phyloP scores from a whole-genome alignment of 148 eudicot genomes.

The Rheum nobile region DNA sequence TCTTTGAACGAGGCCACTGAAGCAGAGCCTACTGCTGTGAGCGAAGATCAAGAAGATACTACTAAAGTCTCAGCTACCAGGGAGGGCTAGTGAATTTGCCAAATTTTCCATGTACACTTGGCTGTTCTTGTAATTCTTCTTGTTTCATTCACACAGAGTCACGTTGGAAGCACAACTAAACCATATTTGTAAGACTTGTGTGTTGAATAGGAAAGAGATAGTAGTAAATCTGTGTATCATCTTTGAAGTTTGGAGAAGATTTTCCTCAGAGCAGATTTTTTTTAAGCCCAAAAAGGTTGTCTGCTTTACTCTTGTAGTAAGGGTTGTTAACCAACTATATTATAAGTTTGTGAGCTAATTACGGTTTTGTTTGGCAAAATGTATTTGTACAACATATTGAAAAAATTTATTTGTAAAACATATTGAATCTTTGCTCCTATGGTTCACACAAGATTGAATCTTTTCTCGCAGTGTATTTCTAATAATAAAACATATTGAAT shows the following conservation, averaged over 20 bases:
- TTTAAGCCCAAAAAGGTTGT: no score
- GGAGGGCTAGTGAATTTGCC: constrained; percentile 27
- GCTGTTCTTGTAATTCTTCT: background rate
- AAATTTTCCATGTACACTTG: background rate
- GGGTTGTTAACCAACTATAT: no score
- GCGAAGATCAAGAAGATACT: constrained; percentile 33
- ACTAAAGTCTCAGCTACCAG: constrained; percentile 29
- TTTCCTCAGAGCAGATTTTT: background rate
- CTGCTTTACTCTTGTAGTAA: no score
- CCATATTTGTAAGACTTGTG: background rate
- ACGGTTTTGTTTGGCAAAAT: no score
- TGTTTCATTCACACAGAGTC: background rate
- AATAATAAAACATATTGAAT: no score
- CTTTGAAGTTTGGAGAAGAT: background rate
- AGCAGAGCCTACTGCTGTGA: constrained; percentile 24
- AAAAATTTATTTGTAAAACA: no score
- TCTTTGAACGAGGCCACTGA: constrained; percentile 19
- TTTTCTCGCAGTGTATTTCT: no score
- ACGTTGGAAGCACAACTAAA: background rate
- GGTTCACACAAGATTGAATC: no score
- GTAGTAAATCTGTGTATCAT: background rate
- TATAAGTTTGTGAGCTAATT: no score
- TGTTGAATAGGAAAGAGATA: background rate
- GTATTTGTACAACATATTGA: no score
- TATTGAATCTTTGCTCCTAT: background rate